A percentile compares a stretch with the other conserved stretches of the same genome.
Evolutionary conservation across 768 basidiomycete genomes (phyloP).

Genomic region (Tulasnella sp.): DNA sequence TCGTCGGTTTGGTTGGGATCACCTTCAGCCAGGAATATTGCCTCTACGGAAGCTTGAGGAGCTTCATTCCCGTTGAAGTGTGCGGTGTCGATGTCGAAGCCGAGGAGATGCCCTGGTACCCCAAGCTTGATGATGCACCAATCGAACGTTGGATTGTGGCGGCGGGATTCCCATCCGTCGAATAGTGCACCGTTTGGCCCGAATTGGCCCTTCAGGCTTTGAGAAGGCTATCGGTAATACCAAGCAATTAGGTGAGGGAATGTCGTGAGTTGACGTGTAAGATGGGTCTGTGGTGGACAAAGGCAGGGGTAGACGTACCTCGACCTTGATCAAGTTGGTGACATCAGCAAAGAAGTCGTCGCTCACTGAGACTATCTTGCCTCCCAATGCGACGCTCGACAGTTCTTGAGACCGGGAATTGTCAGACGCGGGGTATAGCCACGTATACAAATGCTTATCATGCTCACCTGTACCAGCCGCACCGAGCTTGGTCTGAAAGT

Average conservation of each 20-base stretch:
- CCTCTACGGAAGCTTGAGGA: conserved; percentile 70
- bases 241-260: background rate
- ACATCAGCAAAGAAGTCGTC: conserved; percentile 97
- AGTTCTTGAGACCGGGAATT: conserved; percentile 49
- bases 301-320: conserved; percentile 41
- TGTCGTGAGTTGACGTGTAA: background rate
- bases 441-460: background rate
- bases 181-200: conserved; percentile 91
- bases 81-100: conserved; percentile 92
- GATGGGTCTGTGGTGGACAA: background rate
- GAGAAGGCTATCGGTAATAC: conserved; percentile 54
- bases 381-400: conserved; percentile 79
- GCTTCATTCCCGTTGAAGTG: conserved; percentile 94
- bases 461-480: conserved; percentile 14
- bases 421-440: background rate
- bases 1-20: conserved; percentile 44
- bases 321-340: conserved; percentile 69
- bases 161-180: conserved; percentile 87
- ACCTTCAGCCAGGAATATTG: conserved; percentile 27
- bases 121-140: conserved; percentile 94
- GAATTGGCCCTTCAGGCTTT: conserved; percentile 89
- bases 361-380: conserved; percentile 62
- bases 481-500: conserved; percentile 4
- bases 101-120: conserved; percentile 56
- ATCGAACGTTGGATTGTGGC: conserved; percentile 84